These are phyloP conservation scores for Epicoccum nigrum DNA, from an alignment of 2,329 filamentous ascomycete species.

Conservation along the genomic window DNA sequence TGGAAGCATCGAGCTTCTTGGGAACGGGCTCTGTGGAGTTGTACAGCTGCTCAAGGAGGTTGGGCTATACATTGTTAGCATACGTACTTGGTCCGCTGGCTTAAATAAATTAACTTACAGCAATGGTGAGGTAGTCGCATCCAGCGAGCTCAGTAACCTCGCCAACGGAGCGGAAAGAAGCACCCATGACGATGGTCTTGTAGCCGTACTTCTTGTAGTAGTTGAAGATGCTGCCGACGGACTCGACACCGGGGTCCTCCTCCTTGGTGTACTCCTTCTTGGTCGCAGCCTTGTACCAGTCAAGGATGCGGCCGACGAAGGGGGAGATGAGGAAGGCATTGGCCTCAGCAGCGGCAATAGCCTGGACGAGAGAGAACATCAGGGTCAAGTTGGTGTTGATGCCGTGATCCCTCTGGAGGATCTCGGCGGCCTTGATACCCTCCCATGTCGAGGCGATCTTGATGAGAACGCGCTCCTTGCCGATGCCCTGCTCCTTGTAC, in stretches of 20 bases:
- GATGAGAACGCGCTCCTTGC: slow-evolving; percentile 94
- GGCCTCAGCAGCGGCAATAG: slow-evolving; percentile 94
- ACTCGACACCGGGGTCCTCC: slow-evolving; percentile 95
- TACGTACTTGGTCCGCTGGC: not conserved
- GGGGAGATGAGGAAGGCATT: slow-evolving; percentile 97
- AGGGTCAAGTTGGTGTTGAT: slow-evolving; percentile 99
- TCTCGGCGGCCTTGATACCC: slow-evolving; percentile 98
- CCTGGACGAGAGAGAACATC: slow-evolving; percentile 96
- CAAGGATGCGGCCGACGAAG: slow-evolving; percentile 98
- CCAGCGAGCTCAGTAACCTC: slow-evolving; percentile 98
- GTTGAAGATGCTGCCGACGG: slow-evolving; percentile 94
- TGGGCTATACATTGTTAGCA: slow-evolving; percentile 64
- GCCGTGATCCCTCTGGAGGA: slow-evolving; percentile 92
- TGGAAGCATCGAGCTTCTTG: slow-evolving; percentile 84
- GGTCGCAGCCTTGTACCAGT: slow-evolving; percentile 97
- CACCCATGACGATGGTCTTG: slow-evolving; percentile 99
- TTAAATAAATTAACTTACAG: slow-evolving; percentile 60
- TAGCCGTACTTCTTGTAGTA: slow-evolving; percentile 99
- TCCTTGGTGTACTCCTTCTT: slow-evolving; percentile 91
- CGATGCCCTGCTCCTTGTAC: slow-evolving; percentile 89
- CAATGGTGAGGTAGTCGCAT: slow-evolving; percentile 98
- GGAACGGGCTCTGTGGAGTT: slow-evolving; percentile 83
- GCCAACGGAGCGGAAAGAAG: slow-evolving; percentile 93
- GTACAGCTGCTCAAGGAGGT: slow-evolving; percentile 90
- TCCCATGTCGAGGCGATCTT: slow-evolving; percentile 99